These are phyloP conservation scores for Plectranthus barbatus DNA, from an alignment of 257 asterid species.

Conservation along the genomic window DNA sequence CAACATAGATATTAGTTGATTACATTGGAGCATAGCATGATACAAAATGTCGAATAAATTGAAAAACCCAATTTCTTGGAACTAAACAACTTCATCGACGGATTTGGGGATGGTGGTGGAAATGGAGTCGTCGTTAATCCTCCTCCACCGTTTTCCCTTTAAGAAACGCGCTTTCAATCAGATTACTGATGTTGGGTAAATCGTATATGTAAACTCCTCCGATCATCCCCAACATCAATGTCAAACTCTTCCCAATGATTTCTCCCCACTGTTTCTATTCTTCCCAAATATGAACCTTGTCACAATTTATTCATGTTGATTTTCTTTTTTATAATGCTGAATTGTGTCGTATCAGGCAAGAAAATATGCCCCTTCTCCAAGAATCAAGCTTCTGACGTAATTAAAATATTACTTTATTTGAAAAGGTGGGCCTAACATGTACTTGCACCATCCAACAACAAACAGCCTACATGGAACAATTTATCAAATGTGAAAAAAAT, in stretches of 20 bases:
- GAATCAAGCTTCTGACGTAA: neutral
- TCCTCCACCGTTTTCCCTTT: conserved; percentile 23
- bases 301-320: neutral
- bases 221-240: conserved; percentile 30
- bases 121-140: conserved; percentile 21
- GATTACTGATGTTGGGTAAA: conserved; percentile 22
- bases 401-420: too few species aligned
- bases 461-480: too few species aligned
- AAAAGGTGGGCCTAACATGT: too few species aligned
- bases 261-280: too few species aligned
- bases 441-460: too few species aligned
- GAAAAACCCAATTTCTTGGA: too few species aligned
- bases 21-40: too few species aligned
- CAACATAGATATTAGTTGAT: too few species aligned
- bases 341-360: conserved; percentile 19
- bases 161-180: neutral
- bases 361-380: conserved; percentile 11
- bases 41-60: neutral
- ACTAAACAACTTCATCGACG: neutral
- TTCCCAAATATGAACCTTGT: too few species aligned
- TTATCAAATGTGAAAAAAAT: too few species aligned
- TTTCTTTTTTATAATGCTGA: neutral
- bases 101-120: neutral
- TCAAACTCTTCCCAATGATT: conserved; percentile 19
- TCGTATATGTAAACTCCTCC: conserved; percentile 31